phyloP scores from a whole-genome alignment of 208 protist species.

The Leishmania arabica region DNA sequence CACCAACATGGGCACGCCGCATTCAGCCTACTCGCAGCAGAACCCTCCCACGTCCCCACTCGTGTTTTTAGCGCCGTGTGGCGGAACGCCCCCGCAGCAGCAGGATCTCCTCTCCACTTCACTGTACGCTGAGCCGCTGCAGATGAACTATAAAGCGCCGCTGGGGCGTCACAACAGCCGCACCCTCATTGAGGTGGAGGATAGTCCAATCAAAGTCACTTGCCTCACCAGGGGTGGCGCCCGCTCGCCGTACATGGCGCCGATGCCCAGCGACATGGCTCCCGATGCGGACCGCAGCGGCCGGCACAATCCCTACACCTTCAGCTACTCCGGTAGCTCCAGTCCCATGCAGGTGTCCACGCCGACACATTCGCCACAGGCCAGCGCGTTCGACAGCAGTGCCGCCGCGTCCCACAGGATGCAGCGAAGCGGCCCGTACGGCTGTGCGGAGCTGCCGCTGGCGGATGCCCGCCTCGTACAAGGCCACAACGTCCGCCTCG shows the following conservation, averaged over 20 bases:
- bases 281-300: slow-evolving; percentile 29
- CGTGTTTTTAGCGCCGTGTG: slow-evolving; percentile 39
- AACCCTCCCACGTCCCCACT: slow-evolving; percentile 39
- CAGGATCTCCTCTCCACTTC: slow-evolving; percentile 28
- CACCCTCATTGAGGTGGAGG: slow-evolving; percentile 39
- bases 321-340: slow-evolving; percentile 47
- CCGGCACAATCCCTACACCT: slow-evolving; percentile 44
- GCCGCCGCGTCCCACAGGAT: background rate
- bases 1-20: background rate
- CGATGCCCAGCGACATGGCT: slow-evolving; percentile 19
- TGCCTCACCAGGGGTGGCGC: slow-evolving; percentile 45
- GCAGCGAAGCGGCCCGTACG: background rate
- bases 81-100: slow-evolving; percentile 20
- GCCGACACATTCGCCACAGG: slow-evolving; percentile 27
- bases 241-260: slow-evolving; percentile 48
- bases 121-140: slow-evolving; percentile 33
- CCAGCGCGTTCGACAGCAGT: slow-evolving; percentile 3
- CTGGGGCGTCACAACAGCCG: slow-evolving; percentile 37
- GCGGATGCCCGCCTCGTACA: slow-evolving; percentile 14
- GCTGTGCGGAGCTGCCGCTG: slow-evolving; percentile 4
- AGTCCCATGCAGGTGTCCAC: slow-evolving; percentile 41
- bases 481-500: slow-evolving; percentile 25
- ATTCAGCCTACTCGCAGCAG: background rate
- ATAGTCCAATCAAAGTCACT: slow-evolving; percentile 61
- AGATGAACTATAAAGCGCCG: slow-evolving; percentile 37